Base-by-base conservation (phyloP, 495 filamentous ascomycete genomes). In the Penicillium coffeae region DNA sequence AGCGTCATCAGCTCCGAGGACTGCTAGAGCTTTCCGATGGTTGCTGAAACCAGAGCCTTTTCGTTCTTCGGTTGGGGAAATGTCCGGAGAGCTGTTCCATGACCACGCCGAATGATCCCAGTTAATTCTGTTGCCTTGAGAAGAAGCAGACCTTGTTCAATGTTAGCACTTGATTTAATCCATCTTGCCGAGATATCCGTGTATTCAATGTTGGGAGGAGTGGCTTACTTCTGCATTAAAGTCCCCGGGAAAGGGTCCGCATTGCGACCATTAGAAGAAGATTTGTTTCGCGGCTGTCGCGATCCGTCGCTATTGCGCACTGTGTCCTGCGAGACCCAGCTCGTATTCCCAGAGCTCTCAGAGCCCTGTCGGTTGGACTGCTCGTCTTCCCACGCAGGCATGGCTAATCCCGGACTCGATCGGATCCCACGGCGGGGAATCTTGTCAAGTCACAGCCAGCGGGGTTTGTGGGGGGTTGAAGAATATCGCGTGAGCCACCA, bases 281-380 rank as follows among this genome's bases (percentile, higher is more conserved):
- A 38, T 33, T 53, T 48, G 18, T 48, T 54, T 18, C 47, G 60
- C 35, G 48, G 48, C 47, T 47, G 57, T 42, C 51, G 51, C 32
- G 55, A 50, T 22, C 30, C 46, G 18, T 63, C 62, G 37, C 54
- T 54, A 27, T 72, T 69, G 48, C 59, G 71, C 20, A 77, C 58
- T 4, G 69, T 77, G 21, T 73, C 71, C 40, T 77, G 72, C n/a
- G 73, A 71, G 21, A 64, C 52, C 50, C 61, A 71, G 53, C 72
- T 74, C 38, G 63, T 58, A 33, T 59, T 63, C 22, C 63, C 71
- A 21, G 72, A 69, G 63, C 69, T 72, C 44, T 63, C 72, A 8
- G 73, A 74, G 47, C 64, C 74, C 60, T 74, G 68, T 21, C 60
- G 62, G 50, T 67, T 63, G 21, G 62, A 39, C 52, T 54, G 58